Percentiles rank a stretch among this genome's conserved stretches.
These are phyloP conservation scores for Pestalotiopsis sp. DNA, from an alignment of 2,329 filamentous ascomycete genomes.

Conservation along the genomic window DNA sequence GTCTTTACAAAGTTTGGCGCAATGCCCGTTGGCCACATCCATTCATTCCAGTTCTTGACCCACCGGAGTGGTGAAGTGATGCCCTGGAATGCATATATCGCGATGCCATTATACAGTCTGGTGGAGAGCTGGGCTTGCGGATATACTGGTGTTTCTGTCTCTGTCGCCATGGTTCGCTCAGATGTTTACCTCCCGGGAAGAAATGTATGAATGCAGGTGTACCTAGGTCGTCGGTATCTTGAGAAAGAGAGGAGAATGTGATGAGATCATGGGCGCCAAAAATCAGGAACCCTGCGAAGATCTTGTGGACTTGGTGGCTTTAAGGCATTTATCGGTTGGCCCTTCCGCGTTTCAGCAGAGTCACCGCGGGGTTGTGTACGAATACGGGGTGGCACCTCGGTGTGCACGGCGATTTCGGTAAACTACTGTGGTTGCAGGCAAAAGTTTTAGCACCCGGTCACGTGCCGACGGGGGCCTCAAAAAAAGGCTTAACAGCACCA, in stretches of 20 bases:
- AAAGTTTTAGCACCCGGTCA: too few relatives aligned
- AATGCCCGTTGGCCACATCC: conserved; percentile 9
- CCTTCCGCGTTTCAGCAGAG: conserved; percentile 5
- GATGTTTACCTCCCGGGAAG: too few relatives aligned
- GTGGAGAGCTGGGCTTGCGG: neutral
- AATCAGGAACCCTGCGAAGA: neutral
- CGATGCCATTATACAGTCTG: conserved; percentile 6
- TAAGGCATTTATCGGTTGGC: neutral
- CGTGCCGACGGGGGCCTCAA: too few relatives aligned
- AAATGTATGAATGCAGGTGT: neutral
- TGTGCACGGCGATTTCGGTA: too few relatives aligned
- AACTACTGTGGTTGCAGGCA: too few relatives aligned
- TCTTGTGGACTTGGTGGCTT: neutral
- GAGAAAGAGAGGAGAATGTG: neutral
- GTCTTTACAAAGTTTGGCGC: conserved; percentile 35
- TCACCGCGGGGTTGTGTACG: neutral
- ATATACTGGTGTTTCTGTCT: neutral
- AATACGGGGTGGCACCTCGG: conserved; percentile 2
- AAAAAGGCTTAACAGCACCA: too few relatives aligned
- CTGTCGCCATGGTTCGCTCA: neutral
- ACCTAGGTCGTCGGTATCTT: neutral
- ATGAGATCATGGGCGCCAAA: neutral
- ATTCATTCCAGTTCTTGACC: neutral
- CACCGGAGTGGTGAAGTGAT: neutral
- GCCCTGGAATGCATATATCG: neutral